Conservation (phyloP, 169 alveolate species). For the Toxoplasma gondii region DNA sequence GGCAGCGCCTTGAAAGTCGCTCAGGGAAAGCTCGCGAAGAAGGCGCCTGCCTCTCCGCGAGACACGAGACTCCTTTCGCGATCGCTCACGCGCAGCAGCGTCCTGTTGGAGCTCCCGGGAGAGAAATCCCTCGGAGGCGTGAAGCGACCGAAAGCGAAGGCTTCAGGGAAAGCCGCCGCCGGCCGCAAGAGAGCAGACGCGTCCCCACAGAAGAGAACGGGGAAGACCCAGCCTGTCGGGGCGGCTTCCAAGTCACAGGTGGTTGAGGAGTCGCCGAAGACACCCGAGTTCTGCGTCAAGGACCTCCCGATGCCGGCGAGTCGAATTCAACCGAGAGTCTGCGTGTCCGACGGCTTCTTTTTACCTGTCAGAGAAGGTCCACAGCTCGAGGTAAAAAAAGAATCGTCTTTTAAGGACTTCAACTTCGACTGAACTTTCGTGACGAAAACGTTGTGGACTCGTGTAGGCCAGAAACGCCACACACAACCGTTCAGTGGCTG, state of each 20-base stretch:
- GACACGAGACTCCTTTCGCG: too few species aligned
- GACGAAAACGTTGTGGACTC: background rate
- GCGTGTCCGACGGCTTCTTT: background rate
- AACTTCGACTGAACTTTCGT: background rate
- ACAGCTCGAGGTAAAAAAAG: background rate
- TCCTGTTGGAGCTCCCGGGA: too few species aligned
- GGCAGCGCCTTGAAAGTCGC: too few species aligned
- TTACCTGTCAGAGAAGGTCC: background rate
- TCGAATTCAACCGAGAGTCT: background rate
- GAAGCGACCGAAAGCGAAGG: background rate
- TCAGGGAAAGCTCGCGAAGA: too few species aligned
- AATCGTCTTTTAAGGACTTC: background rate
- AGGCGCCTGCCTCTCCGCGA: too few species aligned
- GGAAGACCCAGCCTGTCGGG: background rate
- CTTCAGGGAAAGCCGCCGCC: background rate
- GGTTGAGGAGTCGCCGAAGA: background rate
- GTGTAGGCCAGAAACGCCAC: background rate
- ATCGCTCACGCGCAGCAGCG: too few species aligned
- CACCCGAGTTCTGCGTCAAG: background rate
- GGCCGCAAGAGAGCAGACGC: background rate
- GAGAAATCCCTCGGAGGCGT: background rate
- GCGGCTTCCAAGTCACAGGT: background rate
- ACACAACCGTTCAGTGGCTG: too few species aligned
- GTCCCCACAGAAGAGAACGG: too few species aligned
- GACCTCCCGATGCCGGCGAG: slow-evolving; percentile 7